Evolutionary conservation across 352 stramenopile species (phyloP), one percentile per base, ranked within the genome.

Genomic region (Phytophthora hibernalis): DNA sequence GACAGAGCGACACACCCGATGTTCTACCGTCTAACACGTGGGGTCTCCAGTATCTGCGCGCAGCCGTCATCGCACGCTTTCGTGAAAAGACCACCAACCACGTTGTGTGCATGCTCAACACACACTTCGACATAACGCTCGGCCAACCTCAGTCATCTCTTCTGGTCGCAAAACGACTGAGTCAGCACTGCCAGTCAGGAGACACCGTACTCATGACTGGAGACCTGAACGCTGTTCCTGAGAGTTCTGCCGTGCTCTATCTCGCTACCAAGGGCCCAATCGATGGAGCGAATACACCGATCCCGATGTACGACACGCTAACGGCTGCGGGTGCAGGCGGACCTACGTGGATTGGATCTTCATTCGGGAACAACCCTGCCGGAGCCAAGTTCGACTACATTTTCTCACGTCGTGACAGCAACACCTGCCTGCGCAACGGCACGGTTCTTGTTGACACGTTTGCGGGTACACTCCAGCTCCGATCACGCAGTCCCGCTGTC

Each of bases 71-170:
- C 9, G 82, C 71, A 12, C 82, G 84, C 37, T 90, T 93, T 42
- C 68, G 56, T 10, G 65, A 83, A 37, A 77, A 69, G n/a, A 33
- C 24, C 6, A 72, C 49, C 4, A 28, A 47, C 3, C 48, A 66
- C 47, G 73, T 64, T 0, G 62, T 90, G 21, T 93, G 84, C 64
- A 87, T 93, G 66, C 72, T 93, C 51, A 93, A 93, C 69, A 93
- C 84, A 16, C 84, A 91, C 65, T 93, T 79, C 50, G 84, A 93
- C 57, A 89, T 91, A 24, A 68, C 37, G 9, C 68, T 68, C 15
- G 80, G 84, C 44, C 84, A 93, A 26, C 50, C 71, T 5, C 58
- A 91, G 52, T 91, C 81, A 26, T 76, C 84, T 1, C 22, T 79
- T 54, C 55, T 91, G 18, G 77, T 91, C 5, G 75, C 83, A 1